Conservation (phyloP, 495 filamentous ascomycete species). For the Penicillium paradoxum region DNA sequence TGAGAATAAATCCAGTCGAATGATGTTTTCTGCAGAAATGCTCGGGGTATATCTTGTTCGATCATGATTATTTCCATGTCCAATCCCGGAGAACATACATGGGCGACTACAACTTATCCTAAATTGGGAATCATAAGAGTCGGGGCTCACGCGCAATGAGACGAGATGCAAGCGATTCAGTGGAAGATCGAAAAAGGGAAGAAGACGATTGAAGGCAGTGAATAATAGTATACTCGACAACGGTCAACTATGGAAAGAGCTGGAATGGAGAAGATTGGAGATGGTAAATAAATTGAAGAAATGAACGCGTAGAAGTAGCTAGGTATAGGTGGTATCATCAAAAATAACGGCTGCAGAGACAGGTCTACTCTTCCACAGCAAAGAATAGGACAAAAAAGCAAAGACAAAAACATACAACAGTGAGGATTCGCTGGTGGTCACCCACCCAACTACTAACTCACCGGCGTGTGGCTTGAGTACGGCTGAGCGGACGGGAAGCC, state of each 20-base stretch:
- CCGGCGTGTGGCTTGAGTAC: conserved; percentile 5
- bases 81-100: background rate
- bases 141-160: conserved; percentile 6
- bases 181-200: background rate
- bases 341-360: too few relatives aligned
- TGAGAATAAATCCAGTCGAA: background rate
- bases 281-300: too few relatives aligned
- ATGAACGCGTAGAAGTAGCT: too few relatives aligned
- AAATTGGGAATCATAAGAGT: conserved; percentile 16
- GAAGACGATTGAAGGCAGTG: background rate
- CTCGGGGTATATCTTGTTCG: background rate
- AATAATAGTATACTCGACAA: too few relatives aligned
- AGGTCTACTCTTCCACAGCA: too few relatives aligned
- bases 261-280: too few relatives aligned
- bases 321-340: too few relatives aligned
- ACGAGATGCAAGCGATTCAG: background rate
- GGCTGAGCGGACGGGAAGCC: conserved; percentile 28
- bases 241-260: too few relatives aligned
- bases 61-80: conserved; percentile 4
- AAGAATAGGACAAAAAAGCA: too few relatives aligned
- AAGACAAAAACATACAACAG: too few relatives aligned
- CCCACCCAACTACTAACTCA: conserved; percentile 3
- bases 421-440: background rate
- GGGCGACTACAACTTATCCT: background rate
- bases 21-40: background rate